Percentiles rank a stretch among this genome's conserved stretches.
Evolutionary conservation across 805 yeast genomes (phyloP).

Genomic region (Middelhovenomyces tepae): DNA sequence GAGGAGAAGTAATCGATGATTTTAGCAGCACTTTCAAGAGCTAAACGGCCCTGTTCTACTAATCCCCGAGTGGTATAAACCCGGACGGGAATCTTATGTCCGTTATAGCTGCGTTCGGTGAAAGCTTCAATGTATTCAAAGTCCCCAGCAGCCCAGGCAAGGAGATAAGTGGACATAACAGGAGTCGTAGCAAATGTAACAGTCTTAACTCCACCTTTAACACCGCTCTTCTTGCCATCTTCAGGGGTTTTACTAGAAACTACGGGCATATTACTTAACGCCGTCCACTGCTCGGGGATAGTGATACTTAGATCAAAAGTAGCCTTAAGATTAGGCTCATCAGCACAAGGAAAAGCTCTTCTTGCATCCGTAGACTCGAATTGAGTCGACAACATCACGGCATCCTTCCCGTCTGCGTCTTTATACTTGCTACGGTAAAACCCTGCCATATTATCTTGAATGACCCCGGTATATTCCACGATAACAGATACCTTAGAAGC

Average conservation of each 20-base stretch:
- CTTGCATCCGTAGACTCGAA: constrained; percentile 85
- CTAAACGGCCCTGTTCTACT: constrained; percentile 59
- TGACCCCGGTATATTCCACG: constrained; percentile 49
- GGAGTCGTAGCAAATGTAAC: constrained; percentile 79
- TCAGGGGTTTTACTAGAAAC: constrained; percentile 59
- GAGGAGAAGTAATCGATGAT: constrained; percentile 65
- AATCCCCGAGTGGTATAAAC: constrained; percentile 76
- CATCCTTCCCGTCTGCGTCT: constrained; percentile 48
- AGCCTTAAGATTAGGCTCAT: constrained; percentile 76
- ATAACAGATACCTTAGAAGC: constrained; percentile 36
- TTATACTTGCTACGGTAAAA: constrained; percentile 64
- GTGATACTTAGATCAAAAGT: constrained; percentile 56
- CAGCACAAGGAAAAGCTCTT: constrained; percentile 80
- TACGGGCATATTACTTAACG: constrained; percentile 37
- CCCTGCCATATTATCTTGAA: constrained; percentile 76
- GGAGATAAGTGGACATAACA: constrained; percentile 73
- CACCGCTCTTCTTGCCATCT: constrained; percentile 36
- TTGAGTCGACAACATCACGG: constrained; percentile 73
- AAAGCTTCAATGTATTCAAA: constrained; percentile 59
- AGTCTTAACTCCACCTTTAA: constrained; percentile 67
- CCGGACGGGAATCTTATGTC: constrained; percentile 66
- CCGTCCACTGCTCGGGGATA: constrained; percentile 27
- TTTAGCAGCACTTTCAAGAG: constrained; percentile 68
- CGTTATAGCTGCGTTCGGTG: constrained; percentile 30
- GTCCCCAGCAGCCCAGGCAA: constrained; percentile 78